Conservation (phyloP, 495 filamentous ascomycete species). For the Podospora bellae-mahoneyi region DNA sequence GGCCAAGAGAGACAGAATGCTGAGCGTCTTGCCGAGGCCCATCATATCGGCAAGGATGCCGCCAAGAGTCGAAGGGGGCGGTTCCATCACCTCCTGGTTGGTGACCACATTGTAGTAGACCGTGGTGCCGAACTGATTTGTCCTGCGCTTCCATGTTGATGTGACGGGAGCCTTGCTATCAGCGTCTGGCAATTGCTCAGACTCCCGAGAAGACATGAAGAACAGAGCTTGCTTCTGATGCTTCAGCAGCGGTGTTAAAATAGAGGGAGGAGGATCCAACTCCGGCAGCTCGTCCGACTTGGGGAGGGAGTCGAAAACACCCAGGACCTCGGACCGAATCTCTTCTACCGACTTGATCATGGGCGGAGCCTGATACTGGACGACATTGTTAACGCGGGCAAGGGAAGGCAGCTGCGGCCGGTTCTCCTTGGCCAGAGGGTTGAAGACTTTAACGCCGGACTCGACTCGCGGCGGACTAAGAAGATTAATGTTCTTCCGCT, state of each 20-base stretch:
- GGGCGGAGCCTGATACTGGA: conserved; percentile 21
- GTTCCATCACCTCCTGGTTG: conserved; percentile 56
- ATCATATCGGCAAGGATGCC: conserved; percentile 98
- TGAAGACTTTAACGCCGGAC: conserved; percentile 60
- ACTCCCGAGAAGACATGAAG: conserved; percentile 84
- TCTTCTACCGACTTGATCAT: conserved; percentile 70
- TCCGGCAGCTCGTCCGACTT: conserved; percentile 72
- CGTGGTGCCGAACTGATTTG: conserved; percentile 49
- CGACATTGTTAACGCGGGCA: conserved; percentile 13
- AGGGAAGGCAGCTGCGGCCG: conserved; percentile 35
- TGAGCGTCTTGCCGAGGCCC: conserved; percentile 93
- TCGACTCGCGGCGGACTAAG: conserved; percentile 61
- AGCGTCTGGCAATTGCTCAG: conserved; percentile 37
- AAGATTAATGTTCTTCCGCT: conserved; percentile 62
- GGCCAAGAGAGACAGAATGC: conserved; percentile 72
- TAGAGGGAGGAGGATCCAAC: conserved; percentile 58
- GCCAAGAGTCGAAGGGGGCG: conserved; percentile 68
- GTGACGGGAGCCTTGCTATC: conserved; percentile 51
- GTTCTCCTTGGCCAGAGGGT: conserved; percentile 55
- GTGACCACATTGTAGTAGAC: conserved; percentile 82
- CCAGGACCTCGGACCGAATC: conserved; percentile 75
- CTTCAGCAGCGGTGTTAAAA: conserved; percentile 68
- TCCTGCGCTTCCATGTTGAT: conserved; percentile 68
- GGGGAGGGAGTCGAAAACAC: conserved; percentile 79
- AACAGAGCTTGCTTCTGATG: conserved; percentile 91